Evolutionary conservation across 495 filamentous ascomycete species (phyloP).

Genomic region (Hypoxylon rickii): DNA sequence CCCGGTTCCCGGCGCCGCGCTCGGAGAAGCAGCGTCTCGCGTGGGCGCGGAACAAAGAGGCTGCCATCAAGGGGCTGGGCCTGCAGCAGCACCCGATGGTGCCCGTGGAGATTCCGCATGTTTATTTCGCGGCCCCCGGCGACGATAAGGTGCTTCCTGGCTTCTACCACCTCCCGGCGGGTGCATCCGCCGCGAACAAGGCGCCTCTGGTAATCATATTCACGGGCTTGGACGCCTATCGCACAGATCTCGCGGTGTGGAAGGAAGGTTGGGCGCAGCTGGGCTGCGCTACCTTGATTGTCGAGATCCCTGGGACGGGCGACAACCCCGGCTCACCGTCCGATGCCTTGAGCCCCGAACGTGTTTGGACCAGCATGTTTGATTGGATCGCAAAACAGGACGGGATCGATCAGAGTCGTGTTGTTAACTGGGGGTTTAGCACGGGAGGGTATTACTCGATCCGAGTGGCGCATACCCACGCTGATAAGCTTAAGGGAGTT

Average conservation of each 20-base stretch:
- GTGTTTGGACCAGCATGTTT: conserved; percentile 66
- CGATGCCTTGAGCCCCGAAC: conserved; percentile 49
- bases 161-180: conserved; percentile 61
- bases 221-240: conserved; percentile 73
- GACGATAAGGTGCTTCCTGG: conserved; percentile 60
- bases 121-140: conserved; percentile 44
- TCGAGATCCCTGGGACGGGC: conserved; percentile 76
- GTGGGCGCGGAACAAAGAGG: conserved; percentile 64
- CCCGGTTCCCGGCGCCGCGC: conserved; percentile 59
- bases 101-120: conserved; percentile 64
- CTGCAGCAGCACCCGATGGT: conserved; percentile 45
- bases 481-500: conserved; percentile 57
- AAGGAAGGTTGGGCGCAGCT: conserved; percentile 61
- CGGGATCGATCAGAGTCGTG: conserved; percentile 56
- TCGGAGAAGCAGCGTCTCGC: conserved; percentile 56
- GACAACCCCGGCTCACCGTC: conserved; percentile 65
- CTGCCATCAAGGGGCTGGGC: conserved; percentile 43
- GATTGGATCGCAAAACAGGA: conserved; percentile 60
- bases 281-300: conserved; percentile 60
- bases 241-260: conserved; percentile 70
- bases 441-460: conserved; percentile 76
- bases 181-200: conserved; percentile 27
- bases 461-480: conserved; percentile 69
- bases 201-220: conserved; percentile 68
- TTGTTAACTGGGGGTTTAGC: conserved; percentile 69